phyloP scores from a whole-genome alignment of 208 protist species.

The Acanthamoeba culbertsoni region DNA sequence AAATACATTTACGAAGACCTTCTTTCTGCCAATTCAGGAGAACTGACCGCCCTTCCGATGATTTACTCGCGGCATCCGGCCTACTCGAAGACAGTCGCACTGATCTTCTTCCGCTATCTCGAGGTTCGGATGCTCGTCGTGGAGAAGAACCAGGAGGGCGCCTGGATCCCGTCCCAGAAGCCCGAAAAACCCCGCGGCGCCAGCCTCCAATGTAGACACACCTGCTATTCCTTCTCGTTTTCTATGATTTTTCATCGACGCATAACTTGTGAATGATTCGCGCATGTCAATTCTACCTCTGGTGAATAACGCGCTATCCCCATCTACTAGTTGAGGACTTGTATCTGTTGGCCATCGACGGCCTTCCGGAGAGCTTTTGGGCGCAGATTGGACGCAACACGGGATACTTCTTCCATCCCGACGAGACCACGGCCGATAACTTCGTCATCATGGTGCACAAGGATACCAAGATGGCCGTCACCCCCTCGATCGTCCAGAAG shows the following conservation, averaged over 20 bases:
- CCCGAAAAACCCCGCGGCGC: not conserved
- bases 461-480: not conserved
- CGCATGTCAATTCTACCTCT: too few relatives aligned
- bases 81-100: not conserved
- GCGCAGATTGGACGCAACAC: not conserved
- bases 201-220: not conserved
- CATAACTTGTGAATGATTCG: too few relatives aligned
- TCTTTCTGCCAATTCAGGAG: too few relatives aligned
- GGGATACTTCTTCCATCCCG: not conserved
- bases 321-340: not conserved
- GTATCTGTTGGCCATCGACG: not conserved
- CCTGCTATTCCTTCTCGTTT: not conserved
- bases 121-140: not conserved
- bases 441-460: slow-evolving; percentile 17
- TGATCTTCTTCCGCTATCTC: not conserved
- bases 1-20: too few relatives aligned
- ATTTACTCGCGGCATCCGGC: not conserved
- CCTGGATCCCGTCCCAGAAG: not conserved
- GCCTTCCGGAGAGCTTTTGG: not conserved
- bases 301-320: too few relatives aligned
- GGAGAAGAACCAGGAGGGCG: not conserved
- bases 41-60: not conserved
- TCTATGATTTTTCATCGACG: too few relatives aligned
- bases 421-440: slow-evolving; percentile 9
- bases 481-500: not conserved